phyloP scores from a whole-genome alignment of 202 grass and related monocot genomes.

The Digitaria exilis region DNA sequence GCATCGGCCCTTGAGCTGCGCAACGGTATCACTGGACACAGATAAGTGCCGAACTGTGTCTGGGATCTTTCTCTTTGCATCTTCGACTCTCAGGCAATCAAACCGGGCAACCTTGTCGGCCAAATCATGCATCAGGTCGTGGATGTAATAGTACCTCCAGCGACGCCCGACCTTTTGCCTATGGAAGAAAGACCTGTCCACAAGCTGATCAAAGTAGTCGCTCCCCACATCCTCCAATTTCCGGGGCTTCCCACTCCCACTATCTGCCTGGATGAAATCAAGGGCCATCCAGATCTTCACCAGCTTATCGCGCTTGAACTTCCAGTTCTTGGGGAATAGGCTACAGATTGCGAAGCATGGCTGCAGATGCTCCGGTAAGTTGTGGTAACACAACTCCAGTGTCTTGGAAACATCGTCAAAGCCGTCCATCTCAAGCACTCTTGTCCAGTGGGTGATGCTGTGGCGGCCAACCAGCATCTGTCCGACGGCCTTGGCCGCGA shows the following conservation, averaged over 20 bases:
- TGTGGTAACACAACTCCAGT: constrained; percentile 56
- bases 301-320: constrained; percentile 51
- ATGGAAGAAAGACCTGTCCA: constrained; percentile 51
- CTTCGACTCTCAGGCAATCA: constrained; percentile 56
- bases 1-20: constrained; percentile 21
- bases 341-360: constrained; percentile 65
- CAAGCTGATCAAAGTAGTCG: constrained; percentile 51
- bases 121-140: constrained; percentile 72
- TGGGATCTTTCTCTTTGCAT: constrained; percentile 33
- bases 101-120: constrained; percentile 43
- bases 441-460: constrained; percentile 36
- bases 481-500: constrained; percentile 43
- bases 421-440: constrained; percentile 32
- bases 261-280: constrained; percentile 36
- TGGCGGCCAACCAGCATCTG: constrained; percentile 30
- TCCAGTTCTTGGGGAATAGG: constrained; percentile 59
- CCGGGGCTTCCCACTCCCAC: background rate
- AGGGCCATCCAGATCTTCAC: constrained; percentile 77
- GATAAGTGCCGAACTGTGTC: constrained; percentile 57
- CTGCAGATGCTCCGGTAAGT: constrained; percentile 50
- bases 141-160: constrained; percentile 50
- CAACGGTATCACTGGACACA: constrained; percentile 34
- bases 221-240: constrained; percentile 45
- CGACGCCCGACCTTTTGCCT: constrained; percentile 12
- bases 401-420: constrained; percentile 34